Base-by-base conservation (phyloP, 2,329 filamentous ascomycete species). In the Colletotrichum melonis region DNA sequence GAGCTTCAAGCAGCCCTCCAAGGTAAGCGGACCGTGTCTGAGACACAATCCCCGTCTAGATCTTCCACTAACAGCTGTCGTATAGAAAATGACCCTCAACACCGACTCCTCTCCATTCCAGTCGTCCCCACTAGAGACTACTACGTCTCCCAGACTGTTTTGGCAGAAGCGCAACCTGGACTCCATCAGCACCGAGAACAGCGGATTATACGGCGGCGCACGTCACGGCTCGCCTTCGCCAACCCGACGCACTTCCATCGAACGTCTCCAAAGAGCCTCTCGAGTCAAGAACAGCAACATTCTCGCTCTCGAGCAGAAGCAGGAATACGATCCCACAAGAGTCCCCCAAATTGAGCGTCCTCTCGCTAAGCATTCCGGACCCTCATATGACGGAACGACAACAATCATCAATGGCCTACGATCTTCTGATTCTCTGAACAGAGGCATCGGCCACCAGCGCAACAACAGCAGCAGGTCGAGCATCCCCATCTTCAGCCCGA, bases 281-380 rank as follows among this genome's bases (percentile, higher is more conserved):
- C 93, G 97, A 74, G 97, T 99, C 79, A 98, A 96, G 88, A 98
- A 98, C 86, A 98, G 96, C 89, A 97, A 93, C 85, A 98, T 98
- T 88, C 94, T 98, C 81, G 95, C 95, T 55, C 93, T 95, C 68
- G 95, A 98, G 84, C 93, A 95, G 80, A 95, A 95, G 84, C 91
- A 95, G 82, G 94, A 97, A 86, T 98, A 98, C 86, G 95, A 98
- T 82, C 95, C 95, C 32, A 89, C 92, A 69, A 90, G 91, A 76
- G 84, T 95, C 67, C 93, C 93, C 58, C 88, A 94, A 72, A 89
- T 97, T 74, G 94, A 98, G 84, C 91, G 95, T 75, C 95, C 95
- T 49, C 88, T 97, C 76, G 91, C 94, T 80, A 92, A 92, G 81
- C 86, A 94, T 78, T 93, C 94, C 84, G 91, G 90, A 81, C 95